Base-by-base conservation (phyloP, 192 early-diverging fungal genomes). In the Coemansia sp. region DNA sequence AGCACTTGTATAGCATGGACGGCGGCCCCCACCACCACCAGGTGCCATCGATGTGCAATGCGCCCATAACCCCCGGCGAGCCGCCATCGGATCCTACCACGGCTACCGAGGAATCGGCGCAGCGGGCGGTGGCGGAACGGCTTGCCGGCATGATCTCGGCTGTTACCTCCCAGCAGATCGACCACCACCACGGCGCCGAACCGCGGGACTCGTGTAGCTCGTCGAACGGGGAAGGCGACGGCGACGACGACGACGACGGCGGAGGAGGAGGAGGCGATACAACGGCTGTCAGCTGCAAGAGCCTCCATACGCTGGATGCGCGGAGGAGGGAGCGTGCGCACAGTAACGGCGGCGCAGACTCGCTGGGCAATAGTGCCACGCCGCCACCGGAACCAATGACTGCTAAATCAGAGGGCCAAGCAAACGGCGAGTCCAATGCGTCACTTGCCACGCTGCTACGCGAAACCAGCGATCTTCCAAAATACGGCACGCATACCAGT, bases 401-500 rank as follows among this genome's bases (percentile, higher is more conserved):
- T n/a, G 55, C 55, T 7, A 57, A 57, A 31, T 57, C 55, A 1
- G 55, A 57, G 30, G 55, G 55, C 16, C 55, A 33, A 4, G 23
- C 21, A 3, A 9, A 9, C 12, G 10, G 26, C 39, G 69, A 65
- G 46, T 71, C 69, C 2, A 60, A 53, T 12, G 70, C 37, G 23
- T 56, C 72, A 39, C 48, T 74, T 31, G 29, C 66, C 2, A 64
- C 66, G 25, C 63, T 74, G 33, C 42, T 74, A 28, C 61, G 61
- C 18, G 61, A 58, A 16, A 12, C 23, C 30, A 21, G 60, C n/a
- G n/a, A n/a, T n/a, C n/a, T n/a, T n/a, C n/a, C n/a, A n/a, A n/a
- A n/a, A n/a, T n/a, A n/a, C n/a, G n/a, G n/a, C n/a, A n/a, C n/a
- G n/a, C n/a, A n/a, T n/a, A n/a, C 37, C 1, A 34, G 31, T 1